These are phyloP conservation scores for Aegilops tauschii DNA, from an alignment of 176 grass and related monocot species.

Conservation along the genomic window DNA sequence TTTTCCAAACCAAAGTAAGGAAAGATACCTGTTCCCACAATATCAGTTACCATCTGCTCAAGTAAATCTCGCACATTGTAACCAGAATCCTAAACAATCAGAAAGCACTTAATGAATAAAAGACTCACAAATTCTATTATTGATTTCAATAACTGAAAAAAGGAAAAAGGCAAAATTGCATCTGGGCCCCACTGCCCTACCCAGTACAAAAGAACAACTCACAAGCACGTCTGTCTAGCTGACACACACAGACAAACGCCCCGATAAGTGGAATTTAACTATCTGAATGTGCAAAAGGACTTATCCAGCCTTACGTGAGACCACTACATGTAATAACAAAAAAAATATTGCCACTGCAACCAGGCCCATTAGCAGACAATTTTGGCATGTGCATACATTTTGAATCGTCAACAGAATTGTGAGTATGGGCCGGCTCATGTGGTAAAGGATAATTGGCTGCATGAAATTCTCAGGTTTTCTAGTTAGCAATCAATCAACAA, in stretches of 20 bases:
- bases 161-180: background rate
- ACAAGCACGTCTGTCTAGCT: background rate
- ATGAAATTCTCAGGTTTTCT: no score
- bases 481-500: no score
- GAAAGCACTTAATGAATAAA: conserved; percentile 12
- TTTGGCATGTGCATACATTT: no score
- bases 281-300: background rate
- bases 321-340: background rate
- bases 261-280: background rate
- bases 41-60: conserved; percentile 82
- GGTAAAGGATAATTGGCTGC: no score
- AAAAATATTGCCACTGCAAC: background rate
- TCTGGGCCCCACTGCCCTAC: background rate
- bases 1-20: background rate
- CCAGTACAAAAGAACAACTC: background rate
- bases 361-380: background rate
- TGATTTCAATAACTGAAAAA: conserved; percentile 2
- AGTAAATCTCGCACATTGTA: conserved; percentile 66
- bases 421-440: no score
- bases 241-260: background rate
- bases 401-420: no score
- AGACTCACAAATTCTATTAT: background rate
- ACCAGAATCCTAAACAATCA: conserved; percentile 64
- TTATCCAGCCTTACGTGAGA: background rate
- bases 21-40: conserved; percentile 57